These are phyloP conservation scores for Fonsecaea erecta DNA, from an alignment of 2,329 filamentous ascomycete species.

Conservation along the genomic window DNA sequence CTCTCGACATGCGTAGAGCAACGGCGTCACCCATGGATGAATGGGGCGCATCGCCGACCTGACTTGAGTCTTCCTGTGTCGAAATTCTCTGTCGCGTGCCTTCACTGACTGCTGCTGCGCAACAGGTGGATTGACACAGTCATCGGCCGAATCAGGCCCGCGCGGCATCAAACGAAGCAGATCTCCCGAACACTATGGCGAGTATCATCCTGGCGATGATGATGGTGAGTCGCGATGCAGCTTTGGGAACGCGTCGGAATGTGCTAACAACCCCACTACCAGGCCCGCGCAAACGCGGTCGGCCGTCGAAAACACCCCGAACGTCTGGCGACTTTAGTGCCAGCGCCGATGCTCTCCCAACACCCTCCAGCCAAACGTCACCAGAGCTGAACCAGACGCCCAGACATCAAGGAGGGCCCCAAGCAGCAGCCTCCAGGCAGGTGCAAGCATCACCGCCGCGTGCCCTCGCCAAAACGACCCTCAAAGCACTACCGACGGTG, in stretches of 20 bases:
- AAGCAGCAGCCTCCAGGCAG: slow-evolving; percentile 50
- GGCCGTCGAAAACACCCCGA: slow-evolving; percentile 55
- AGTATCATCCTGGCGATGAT: slow-evolving; percentile 57
- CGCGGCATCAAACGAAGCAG: slow-evolving; percentile 80
- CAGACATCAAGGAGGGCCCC: slow-evolving; percentile 38
- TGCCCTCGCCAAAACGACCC: slow-evolving; percentile 58
- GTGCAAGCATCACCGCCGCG: slow-evolving; percentile 61
- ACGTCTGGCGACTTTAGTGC: slow-evolving; percentile 42
- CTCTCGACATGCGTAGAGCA: slow-evolving; percentile 16
- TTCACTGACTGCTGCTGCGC: slow-evolving; percentile 45
- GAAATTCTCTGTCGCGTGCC: slow-evolving; percentile 19
- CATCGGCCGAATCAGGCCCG: slow-evolving; percentile 51
- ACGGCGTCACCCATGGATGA: neutral
- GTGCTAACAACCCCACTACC: neutral
- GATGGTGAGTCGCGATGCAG: slow-evolving; percentile 60
- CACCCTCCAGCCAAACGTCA: slow-evolving; percentile 39
- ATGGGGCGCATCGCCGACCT: slow-evolving; percentile 23
- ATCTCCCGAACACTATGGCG: slow-evolving; percentile 70
- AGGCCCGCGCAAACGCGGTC: slow-evolving; percentile 55
- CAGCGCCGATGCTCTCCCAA: slow-evolving; percentile 40
- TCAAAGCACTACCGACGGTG: slow-evolving; percentile 94
- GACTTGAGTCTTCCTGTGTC: slow-evolving; percentile 22
- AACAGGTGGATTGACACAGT: slow-evolving; percentile 46
- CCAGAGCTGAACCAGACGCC: slow-evolving; percentile 47
- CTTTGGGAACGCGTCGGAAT: neutral